A percentile compares a stretch with the other conserved stretches of the same genome.
Conservation (phyloP, 371 early-diverging fungal species). For the Blastocladiella emersonii region DNA sequence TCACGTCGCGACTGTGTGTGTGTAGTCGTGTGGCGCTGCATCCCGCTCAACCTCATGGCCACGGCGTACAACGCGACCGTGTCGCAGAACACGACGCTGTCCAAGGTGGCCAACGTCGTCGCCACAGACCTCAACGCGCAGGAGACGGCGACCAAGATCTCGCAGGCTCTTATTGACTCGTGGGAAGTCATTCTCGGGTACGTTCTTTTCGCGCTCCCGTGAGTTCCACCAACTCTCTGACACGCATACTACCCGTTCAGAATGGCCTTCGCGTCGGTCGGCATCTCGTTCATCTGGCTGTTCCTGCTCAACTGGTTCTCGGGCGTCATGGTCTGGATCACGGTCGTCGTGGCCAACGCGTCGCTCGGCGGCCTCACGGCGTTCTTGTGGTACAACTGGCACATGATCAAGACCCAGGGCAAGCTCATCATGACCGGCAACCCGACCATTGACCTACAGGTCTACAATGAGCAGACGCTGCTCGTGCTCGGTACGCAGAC, state of each 20-base stretch:
- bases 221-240: too few species aligned
- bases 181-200: not conserved
- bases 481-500: not conserved
- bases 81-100: not conserved
- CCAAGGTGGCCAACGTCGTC: not conserved
- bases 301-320: conserved; percentile 4
- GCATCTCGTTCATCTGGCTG: conserved; percentile 11
- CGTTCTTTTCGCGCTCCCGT: too few species aligned
- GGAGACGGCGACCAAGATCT: not conserved
- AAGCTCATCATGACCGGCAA: not conserved
- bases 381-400: conserved; percentile 9
- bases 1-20: too few species aligned
- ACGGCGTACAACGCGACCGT: not conserved
- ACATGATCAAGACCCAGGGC: not conserved
- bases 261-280: conserved; percentile 6
- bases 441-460: not conserved
- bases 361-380: conserved; percentile 4
- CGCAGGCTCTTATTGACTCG: not conserved
- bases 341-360: conserved; percentile 7
- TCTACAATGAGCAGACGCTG: conserved; percentile 6
- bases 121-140: not conserved
- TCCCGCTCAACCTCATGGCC: not conserved
- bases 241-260: not conserved
- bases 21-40: not conserved
- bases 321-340: conserved; percentile 9